Base-by-base conservation (phyloP, 202 grass and related monocot species). In the Carex sylvatica region DNA sequence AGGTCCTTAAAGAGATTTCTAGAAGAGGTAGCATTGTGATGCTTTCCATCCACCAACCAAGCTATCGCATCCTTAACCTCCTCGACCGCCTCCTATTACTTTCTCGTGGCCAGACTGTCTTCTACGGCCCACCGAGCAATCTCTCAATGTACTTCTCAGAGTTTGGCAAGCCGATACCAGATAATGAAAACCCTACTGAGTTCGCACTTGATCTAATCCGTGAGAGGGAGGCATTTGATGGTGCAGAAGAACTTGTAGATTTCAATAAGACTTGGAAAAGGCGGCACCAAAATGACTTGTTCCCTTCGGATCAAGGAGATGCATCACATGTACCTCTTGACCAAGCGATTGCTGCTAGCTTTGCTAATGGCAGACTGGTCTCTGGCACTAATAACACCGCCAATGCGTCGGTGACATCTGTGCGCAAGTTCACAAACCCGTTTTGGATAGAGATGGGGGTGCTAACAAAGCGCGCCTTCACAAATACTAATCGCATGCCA, bases 151-250 rank as follows among this genome's bases (percentile, higher is more conserved):
- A 91, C 81, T 94, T 94, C 78, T 79, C 80, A 1, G 87, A 86
- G 63, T 87, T 91, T 4, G 89, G 87, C 23, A 74, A 83, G 12
- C 89, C 87, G 11, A 94, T 94, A 33, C 92, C 84, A 2, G 85
- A 91, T 12, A 89, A 88, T 31, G 87, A 91, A 85, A 94, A 94
- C 83, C 92, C 89, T 9, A 85, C 89, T 6, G 92, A 94, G 72
- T 94, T 94, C 30, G 92, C 89, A 10, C 83, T 94, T 18, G 92
- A 94, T 80, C 86, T 84, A 49, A 87, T 91, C 18, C 87, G 87
- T 11, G 89, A 94, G 81, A 83, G 87, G 3, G 89, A 94, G 33
- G 12, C 38, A 80, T 80, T 87, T 9, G 42, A 80, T 62, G 89
- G 92, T 4, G 84, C 83, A 10, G 58, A 19, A 11, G 71, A 84